Base-by-base conservation (phyloP, 1,139 yeast genomes). In the Suhomyces choctaworum region DNA sequence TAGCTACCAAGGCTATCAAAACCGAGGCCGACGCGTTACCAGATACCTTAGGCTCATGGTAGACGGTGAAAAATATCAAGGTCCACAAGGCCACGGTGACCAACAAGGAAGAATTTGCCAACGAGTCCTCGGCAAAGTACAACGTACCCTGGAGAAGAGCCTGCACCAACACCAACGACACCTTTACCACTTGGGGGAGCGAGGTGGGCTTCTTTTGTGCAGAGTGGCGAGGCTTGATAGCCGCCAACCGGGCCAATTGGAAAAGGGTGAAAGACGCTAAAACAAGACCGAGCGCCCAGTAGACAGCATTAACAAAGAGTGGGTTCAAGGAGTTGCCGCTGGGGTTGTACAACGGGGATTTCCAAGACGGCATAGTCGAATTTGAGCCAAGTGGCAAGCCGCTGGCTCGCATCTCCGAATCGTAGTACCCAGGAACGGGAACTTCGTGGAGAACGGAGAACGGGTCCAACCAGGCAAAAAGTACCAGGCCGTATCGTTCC, bases 311-410 rank as follows among this genome's bases (percentile, higher is more conserved):
- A 19, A 49, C 29, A 33, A 51, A 52, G 6, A 29, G 33, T 0
- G 52, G 52, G 24, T 49, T 49, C 25, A 52, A 32, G 4, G 54
- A 36, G 31, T 50, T 52, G 7, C 34, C 45, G 9, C 34, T 29
- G 2, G 49, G 50, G 8, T 45, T 36, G 29, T 39, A 44, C 20
- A 52, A 35, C 5, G 50, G 49, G 7, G 37, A 39, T 1, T 43
- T 33, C 52, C 52, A 48, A 7, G 25, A 32, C 4, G 41, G 37
- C 14, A 23, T 25, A 16, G 11, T 5, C 12, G 30, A n/a, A 17
- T 8, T 7, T 31, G 16, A 12, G 10, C 13, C 24, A 11, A 10
- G 13, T 2, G 21, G 25, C 7, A 14, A 11, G 23, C 22, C 19
- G n/a, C n/a, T n/a, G n/a, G n/a, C n/a, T n/a, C n/a, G n/a, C n/a